Conservation (phyloP, 2,329 filamentous ascomycete genomes). For the Talaromyces piceae region DNA sequence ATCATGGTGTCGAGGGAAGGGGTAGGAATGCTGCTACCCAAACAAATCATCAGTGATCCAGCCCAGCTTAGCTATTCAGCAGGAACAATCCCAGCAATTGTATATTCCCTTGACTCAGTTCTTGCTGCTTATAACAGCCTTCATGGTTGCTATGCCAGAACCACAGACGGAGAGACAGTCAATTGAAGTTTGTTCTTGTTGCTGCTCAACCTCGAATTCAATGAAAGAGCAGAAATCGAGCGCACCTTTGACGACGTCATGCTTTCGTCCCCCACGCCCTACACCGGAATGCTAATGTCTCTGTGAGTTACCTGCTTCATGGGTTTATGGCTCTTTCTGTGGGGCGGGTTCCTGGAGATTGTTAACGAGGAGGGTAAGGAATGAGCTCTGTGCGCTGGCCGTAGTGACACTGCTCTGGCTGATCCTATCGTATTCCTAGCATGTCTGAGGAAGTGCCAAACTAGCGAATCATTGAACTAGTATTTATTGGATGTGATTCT, state of each 20-base stretch:
- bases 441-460: background rate
- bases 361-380: background rate
- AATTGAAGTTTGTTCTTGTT: background rate
- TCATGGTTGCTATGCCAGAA: background rate
- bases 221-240: no score
- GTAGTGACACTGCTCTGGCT: constrained; percentile 5
- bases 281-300: constrained; percentile 4
- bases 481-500: no score
- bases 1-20: background rate
- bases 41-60: background rate
- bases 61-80: background rate
- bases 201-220: background rate
- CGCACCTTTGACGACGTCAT: background rate
- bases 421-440: background rate
- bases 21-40: background rate
- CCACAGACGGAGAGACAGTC: background rate
- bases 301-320: background rate
- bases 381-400: background rate
- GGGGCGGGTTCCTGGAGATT: background rate
- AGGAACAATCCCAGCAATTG: background rate
- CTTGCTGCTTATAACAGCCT: background rate
- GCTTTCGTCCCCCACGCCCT: constrained; percentile 4
- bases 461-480: background rate
- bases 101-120: background rate
- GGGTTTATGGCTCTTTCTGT: background rate